Conservation (phyloP, 345 rosid genomes). For the Citrus trifoliata region DNA sequence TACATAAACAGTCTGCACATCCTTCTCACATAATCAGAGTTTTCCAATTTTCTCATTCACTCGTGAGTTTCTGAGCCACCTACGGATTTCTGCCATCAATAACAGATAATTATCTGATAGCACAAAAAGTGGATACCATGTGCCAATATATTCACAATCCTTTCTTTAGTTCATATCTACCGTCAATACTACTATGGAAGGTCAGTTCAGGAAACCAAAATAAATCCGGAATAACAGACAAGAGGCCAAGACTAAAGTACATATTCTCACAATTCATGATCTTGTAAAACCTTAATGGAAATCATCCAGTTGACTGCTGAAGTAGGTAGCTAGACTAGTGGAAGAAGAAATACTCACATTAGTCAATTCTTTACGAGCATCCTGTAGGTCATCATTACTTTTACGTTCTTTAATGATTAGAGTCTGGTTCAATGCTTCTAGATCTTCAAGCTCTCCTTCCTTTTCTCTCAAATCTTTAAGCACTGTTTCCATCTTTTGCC, state of each 20-base stretch:
- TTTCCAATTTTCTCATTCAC: neutral
- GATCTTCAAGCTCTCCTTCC: conserved; percentile 69
- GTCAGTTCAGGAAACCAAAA: neutral
- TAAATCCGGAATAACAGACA: neutral
- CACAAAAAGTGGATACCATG: neutral
- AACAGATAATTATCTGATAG: neutral
- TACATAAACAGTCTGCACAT: neutral
- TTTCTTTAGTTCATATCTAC: neutral
- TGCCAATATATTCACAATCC: neutral
- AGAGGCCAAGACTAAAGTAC: neutral
- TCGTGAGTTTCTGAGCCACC: neutral
- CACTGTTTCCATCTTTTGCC: conserved; percentile 53
- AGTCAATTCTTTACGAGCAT: conserved; percentile 80
- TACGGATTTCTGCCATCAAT: neutral
- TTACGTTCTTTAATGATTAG: conserved; percentile 74
- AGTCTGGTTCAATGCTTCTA: conserved; percentile 71
- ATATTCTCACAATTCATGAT: conserved; percentile 1
- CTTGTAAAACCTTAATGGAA: conserved; percentile 11
- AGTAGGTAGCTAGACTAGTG: neutral
- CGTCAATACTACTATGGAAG: neutral
- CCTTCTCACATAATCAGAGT: neutral
- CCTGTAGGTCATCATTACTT: conserved; percentile 93
- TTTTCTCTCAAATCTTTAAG: conserved; percentile 73
- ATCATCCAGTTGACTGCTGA: neutral
- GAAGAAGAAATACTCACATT: conserved; percentile 43